Evolutionary conservation across 768 basidiomycete genomes (phyloP), one percentile per base, ranked within the genome.

Genomic region (Macrocybe gigantea): DNA sequence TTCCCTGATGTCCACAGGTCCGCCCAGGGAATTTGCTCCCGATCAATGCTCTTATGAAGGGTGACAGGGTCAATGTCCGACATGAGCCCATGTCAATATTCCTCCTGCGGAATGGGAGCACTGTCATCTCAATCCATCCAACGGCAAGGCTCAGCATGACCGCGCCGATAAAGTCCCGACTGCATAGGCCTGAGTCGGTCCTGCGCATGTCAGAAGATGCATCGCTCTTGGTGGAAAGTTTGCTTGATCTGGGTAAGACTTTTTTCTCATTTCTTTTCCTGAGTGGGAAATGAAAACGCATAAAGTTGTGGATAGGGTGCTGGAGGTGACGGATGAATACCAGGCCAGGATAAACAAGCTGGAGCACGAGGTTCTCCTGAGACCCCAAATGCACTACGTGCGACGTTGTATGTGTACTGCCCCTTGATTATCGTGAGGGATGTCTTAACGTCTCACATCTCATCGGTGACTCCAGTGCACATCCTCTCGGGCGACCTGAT

Each of bases 401-500:
- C 73, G 82, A 12, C 71, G 68, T 38, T 58, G 83, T 85, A 56
- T 40, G 80, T 64, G 13, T 15, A 10, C 7, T 36, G 5, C 7
- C 43, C 38, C 8, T 40, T 45, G 9, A 22, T 22, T 22, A 22
- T 22, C 22, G 22, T 4, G 1, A 4, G 4, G 22, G 22, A 22
- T 22, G 22, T 22, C 22, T 32, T 3, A 38, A 34, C 39, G 10
- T 34, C 13, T 44, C 14, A 9, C 35, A 41, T 35, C 42, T 40
- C 11, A n/a, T 29, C 6, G 37, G 36, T 5, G 44, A 14, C 46
- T 32, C 38, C 43, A 84, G 84, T 88, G 45, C 85, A 88, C 58
- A 82, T 88, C 46, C 67, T 87, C 9, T 83, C 82, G 32, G 84
- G 83, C 9, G 83, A 88, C 56, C 70, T 88, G 7, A 80, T 81